phyloP scores from a whole-genome alignment of 495 filamentous ascomycete species.

The Penicillium simplicissimum region DNA sequence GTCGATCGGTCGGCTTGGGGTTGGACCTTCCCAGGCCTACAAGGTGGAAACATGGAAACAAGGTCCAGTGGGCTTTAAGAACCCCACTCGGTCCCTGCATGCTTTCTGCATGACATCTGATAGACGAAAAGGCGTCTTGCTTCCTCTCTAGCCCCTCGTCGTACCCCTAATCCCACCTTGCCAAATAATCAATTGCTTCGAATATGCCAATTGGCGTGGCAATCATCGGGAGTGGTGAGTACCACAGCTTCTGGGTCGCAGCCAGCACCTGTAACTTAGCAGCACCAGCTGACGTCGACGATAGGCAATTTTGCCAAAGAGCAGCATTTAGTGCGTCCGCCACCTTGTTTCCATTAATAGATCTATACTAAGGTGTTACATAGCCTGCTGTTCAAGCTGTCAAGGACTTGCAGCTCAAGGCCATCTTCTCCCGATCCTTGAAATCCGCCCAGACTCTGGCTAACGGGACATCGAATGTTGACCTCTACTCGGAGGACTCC shows the following conservation, averaged over 20 bases:
- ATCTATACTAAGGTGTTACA: slow-evolving; percentile 10
- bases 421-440: slow-evolving; percentile 62
- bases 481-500: slow-evolving; percentile 64
- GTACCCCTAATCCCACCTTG: background rate
- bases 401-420: slow-evolving; percentile 51
- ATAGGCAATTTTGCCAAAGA: slow-evolving; percentile 52
- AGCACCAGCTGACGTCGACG: slow-evolving; percentile 9
- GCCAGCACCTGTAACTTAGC: slow-evolving; percentile 15
- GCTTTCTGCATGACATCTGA: slow-evolving; percentile 19
- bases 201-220: slow-evolving; percentile 56
- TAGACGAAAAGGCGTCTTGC: background rate
- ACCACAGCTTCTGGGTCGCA: slow-evolving; percentile 40
- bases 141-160: background rate
- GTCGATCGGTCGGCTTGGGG: slow-evolving; percentile 12
- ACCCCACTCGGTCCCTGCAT: slow-evolving; percentile 20
- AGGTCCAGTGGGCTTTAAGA: slow-evolving; percentile 7
- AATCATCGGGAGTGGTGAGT: slow-evolving; percentile 65
- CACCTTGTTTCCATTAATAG: too few relatives aligned
- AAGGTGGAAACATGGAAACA: slow-evolving; percentile 11
- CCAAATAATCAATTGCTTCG: background rate
- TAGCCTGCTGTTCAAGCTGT: slow-evolving; percentile 55
- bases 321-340: slow-evolving; percentile 39
- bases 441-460: slow-evolving; percentile 49
- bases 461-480: slow-evolving; percentile 40
- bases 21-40: slow-evolving; percentile 30